Conservation (phyloP, 257 asterid genomes). For the Penstemon newberryi region DNA sequence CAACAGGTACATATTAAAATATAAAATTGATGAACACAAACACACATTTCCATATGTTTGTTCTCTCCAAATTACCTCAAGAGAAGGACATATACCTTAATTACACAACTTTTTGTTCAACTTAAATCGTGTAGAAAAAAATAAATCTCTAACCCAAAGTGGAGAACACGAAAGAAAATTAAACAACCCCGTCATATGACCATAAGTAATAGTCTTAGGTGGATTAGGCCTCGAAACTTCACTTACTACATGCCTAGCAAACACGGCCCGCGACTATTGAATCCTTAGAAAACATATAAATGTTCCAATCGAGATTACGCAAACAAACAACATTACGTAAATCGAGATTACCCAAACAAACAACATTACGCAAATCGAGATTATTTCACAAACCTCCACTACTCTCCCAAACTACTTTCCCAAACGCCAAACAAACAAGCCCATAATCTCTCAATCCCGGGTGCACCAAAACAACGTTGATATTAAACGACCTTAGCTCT, state of each 20-base stretch:
- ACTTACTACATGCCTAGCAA: conserved; percentile 59
- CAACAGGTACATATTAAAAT: too few relatives aligned
- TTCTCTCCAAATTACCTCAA: too few relatives aligned
- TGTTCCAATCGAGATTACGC: too few relatives aligned
- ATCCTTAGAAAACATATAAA: conserved; percentile 50
- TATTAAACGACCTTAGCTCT: conserved; percentile 56
- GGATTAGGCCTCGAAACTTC: conserved; percentile 52
- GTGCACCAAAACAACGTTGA: conserved; percentile 53
- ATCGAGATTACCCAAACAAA: too few relatives aligned
- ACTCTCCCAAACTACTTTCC: too few relatives aligned
- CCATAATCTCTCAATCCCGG: too few relatives aligned
- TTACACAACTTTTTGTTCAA: conserved; percentile 33
- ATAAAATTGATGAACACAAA: too few relatives aligned
- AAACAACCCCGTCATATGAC: conserved; percentile 65
- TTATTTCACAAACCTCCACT: too few relatives aligned
- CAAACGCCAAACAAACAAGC: too few relatives aligned
- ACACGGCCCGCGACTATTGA: conserved; percentile 39
- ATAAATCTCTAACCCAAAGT: conserved; percentile 61
- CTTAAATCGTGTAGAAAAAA: conserved; percentile 46
- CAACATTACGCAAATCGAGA: too few relatives aligned
- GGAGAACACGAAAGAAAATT: conserved; percentile 57
- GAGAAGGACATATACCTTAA: too few relatives aligned
- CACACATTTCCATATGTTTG: too few relatives aligned
- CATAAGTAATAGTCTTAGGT: conserved; percentile 51
- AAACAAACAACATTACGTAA: conserved; percentile 46